Conservation (phyloP, 1,139 yeast genomes). For the Taphrina betulina region DNA sequence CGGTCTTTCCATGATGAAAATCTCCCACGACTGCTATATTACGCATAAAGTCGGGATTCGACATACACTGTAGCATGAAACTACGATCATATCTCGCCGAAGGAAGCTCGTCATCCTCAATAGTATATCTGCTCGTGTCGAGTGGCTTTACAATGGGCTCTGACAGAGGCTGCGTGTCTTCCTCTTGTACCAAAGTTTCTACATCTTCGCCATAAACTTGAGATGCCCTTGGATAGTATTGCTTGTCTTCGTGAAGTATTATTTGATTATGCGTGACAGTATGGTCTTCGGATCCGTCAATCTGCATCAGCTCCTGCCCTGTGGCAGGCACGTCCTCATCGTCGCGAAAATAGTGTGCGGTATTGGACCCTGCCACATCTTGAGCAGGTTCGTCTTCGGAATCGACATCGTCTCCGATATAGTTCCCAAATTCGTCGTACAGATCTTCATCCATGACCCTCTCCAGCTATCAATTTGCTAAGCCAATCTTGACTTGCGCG, state of each 20-base stretch:
- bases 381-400: slow-evolving; percentile 9
- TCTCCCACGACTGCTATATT: slow-evolving; percentile 83
- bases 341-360: background rate
- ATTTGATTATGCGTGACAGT: slow-evolving; percentile 40
- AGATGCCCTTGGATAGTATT: slow-evolving; percentile 48
- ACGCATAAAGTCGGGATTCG: slow-evolving; percentile 64
- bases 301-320: slow-evolving; percentile 23
- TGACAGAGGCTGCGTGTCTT: slow-evolving; percentile 54
- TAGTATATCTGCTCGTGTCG: slow-evolving; percentile 49
- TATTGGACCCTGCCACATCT: background rate
- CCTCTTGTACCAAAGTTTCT: slow-evolving; percentile 60
- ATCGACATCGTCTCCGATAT: slow-evolving; percentile 34
- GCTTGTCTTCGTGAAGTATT: slow-evolving; percentile 52
- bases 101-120: slow-evolving; percentile 60
- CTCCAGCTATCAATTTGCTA: no score
- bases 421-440: slow-evolving; percentile 37
- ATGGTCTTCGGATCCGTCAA: slow-evolving; percentile 7
- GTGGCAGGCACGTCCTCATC: slow-evolving; percentile 15
- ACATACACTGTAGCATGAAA: slow-evolving; percentile 54
- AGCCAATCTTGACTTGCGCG: no score
- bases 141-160: slow-evolving; percentile 70
- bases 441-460: slow-evolving; percentile 35
- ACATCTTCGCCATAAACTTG: slow-evolving; percentile 60
- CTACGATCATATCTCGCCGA: slow-evolving; percentile 60
- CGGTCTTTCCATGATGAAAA: slow-evolving; percentile 83